phyloP scores from a whole-genome alignment of 2,329 filamentous ascomycete species.

The Aspergillus sclerotialis region DNA sequence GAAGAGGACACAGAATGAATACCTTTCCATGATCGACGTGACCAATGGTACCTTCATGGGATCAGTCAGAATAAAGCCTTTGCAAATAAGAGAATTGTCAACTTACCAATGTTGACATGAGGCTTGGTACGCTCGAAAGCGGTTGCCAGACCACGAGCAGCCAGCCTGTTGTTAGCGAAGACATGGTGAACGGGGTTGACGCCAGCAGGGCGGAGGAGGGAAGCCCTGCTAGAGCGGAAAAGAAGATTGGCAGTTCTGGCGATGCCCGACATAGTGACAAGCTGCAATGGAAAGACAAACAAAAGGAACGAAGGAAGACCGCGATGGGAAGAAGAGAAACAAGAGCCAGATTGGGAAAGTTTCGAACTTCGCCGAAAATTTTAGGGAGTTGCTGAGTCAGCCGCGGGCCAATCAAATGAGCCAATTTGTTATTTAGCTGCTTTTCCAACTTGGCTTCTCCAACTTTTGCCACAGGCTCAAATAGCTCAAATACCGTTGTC shows the following conservation, averaged over 20 bases:
- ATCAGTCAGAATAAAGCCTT: conserved; percentile 2
- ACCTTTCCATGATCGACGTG: conserved; percentile 99
- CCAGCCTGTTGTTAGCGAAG: conserved; percentile 39
- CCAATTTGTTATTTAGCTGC: too few relatives aligned
- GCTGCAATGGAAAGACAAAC: conserved; percentile 24
- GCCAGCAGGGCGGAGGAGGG: conserved; percentile 61
- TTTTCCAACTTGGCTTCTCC: too few relatives aligned
- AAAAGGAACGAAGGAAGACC: conserved; percentile 20
- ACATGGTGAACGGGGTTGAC: conserved; percentile 67
- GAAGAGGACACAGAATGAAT: conserved; percentile 15
- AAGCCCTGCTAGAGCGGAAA: conserved; percentile 71
- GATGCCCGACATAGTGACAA: conserved; percentile 67
- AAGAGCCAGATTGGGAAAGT: conserved; percentile 9
- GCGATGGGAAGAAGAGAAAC: conserved; percentile 20
- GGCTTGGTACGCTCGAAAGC: conserved; percentile 86
- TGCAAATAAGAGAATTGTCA: not conserved
- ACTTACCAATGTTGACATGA: conserved; percentile 91
- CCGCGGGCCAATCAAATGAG: conserved; percentile 22
- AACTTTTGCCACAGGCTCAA: too few relatives aligned
- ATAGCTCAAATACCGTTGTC: too few relatives aligned
- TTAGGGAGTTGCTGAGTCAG: conserved; percentile 33
- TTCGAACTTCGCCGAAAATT: conserved; percentile 29
- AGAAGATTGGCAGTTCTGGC: conserved; percentile 72
- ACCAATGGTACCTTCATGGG: conserved; percentile 73
- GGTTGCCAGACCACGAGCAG: conserved; percentile 51